Conservation (phyloP, 805 yeast genomes). For the Lachancea meyersii region DNA sequence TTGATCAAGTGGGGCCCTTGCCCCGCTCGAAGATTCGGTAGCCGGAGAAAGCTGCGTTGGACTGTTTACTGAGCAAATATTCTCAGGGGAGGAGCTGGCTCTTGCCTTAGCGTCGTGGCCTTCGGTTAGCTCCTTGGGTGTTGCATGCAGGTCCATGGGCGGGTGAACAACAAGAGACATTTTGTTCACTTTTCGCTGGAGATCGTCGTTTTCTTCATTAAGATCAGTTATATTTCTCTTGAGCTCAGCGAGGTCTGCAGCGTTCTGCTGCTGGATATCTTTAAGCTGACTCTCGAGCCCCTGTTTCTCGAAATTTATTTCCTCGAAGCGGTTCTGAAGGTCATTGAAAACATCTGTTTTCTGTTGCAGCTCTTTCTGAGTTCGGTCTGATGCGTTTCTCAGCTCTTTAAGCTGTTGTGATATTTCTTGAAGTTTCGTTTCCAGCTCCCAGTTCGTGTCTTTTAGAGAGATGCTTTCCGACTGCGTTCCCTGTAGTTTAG, state of each 20-base stretch:
- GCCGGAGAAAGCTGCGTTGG: background rate
- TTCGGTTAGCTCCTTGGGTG: background rate
- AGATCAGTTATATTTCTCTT: conserved; percentile 49
- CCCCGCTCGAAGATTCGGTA: background rate
- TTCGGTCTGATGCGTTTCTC: conserved; percentile 38
- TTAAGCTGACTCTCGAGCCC: conserved; percentile 38
- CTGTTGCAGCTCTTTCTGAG: conserved; percentile 38
- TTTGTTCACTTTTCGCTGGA: conserved; percentile 38
- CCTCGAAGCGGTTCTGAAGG: conserved; percentile 47
- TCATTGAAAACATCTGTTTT: conserved; percentile 33
- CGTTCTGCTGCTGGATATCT: conserved; percentile 33
- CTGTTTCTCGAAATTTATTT: conserved; percentile 35
- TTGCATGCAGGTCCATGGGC: conserved; percentile 3
- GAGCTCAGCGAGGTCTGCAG: conserved; percentile 42
- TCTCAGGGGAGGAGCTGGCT: no score
- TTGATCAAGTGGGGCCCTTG: background rate
- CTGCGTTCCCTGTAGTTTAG: conserved; percentile 1
- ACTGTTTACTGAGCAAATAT: background rate
- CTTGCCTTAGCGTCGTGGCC: no score
- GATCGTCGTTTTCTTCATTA: conserved; percentile 62
- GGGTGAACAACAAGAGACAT: conserved; percentile 19
- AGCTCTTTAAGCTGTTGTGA: conserved; percentile 32
- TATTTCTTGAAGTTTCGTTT: conserved; percentile 41
- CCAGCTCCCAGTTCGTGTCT: conserved; percentile 63
- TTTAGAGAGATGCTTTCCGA: conserved; percentile 42